Percentiles rank a stretch among this genome's conserved stretches.
Evolutionary conservation across 768 basidiomycete genomes (phyloP).

Genomic region (Xerocomellus chrysenteron): DNA sequence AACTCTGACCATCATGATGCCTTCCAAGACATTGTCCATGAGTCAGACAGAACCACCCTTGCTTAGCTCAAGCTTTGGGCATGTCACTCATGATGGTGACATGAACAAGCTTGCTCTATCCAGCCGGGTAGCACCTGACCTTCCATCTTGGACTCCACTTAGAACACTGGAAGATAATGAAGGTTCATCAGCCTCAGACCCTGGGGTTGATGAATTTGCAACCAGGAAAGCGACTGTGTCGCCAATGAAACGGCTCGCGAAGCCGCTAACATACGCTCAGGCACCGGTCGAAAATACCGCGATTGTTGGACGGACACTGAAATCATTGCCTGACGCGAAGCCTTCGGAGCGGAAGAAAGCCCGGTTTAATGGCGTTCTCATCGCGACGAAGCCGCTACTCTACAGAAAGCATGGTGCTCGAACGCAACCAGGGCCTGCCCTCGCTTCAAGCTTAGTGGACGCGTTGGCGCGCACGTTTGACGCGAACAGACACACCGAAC

Average conservation of each 20-base stretch:
- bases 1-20: constrained; percentile 1
- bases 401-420: background rate
- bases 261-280: background rate
- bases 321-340: background rate
- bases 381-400: constrained; percentile 8
- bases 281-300: background rate
- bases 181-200: constrained; percentile 1
- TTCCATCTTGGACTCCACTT: constrained; percentile 26
- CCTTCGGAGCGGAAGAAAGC: constrained; percentile 13
- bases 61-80: background rate
- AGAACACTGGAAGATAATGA: background rate
- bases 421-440: background rate
- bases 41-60: constrained; percentile 2
- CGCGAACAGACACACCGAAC: constrained; percentile 23
- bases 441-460: constrained; percentile 18
- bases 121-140: constrained; percentile 9
- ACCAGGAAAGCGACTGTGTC: background rate
- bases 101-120: background rate
- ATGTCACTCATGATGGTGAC: background rate
- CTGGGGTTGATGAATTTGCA: constrained; percentile 9
- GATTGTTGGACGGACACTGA: background rate
- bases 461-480: constrained; percentile 26
- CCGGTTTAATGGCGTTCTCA: constrained; percentile 26
- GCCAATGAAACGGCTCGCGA: background rate
- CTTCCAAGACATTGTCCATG: constrained; percentile 11